Conservation (phyloP, 2,329 filamentous ascomycete genomes). For the Penicillium crustosum region DNA sequence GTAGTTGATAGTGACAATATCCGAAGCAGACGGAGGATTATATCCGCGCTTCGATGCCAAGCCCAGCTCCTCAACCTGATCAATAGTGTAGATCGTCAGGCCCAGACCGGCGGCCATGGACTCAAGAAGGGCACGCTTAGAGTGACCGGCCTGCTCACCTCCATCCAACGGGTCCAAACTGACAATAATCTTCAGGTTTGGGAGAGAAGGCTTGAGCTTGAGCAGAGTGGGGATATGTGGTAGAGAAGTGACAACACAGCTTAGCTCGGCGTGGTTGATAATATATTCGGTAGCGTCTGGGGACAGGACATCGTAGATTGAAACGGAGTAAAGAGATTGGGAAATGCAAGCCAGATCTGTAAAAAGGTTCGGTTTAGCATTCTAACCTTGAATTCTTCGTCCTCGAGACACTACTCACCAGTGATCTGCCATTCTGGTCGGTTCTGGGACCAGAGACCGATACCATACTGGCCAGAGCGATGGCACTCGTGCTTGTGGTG, state of each 20-base stretch:
- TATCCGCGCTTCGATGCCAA: slow-evolving; percentile 66
- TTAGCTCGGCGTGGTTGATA: slow-evolving; percentile 80
- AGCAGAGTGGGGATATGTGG: slow-evolving; percentile 78
- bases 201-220: slow-evolving; percentile 74
- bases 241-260: slow-evolving; percentile 74
- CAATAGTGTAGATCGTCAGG: slow-evolving; percentile 74
- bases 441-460: slow-evolving; percentile 86
- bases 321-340: slow-evolving; percentile 84
- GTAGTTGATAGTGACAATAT: slow-evolving; percentile 74
- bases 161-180: slow-evolving; percentile 79
- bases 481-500: slow-evolving; percentile 70
- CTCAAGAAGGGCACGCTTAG: slow-evolving; percentile 76
- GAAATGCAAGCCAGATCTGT: slow-evolving; percentile 82
- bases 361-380: not conserved
- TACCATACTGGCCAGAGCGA: slow-evolving; percentile 63
- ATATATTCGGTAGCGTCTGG: slow-evolving; percentile 92
- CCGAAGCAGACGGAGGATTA: slow-evolving; percentile 69
- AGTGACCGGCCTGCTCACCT: slow-evolving; percentile 72
- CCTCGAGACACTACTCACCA: slow-evolving; percentile 47
- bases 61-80: slow-evolving; percentile 79
- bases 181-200: slow-evolving; percentile 81
- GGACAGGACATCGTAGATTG: slow-evolving; percentile 93
- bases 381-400: too few species aligned
- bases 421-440: slow-evolving; percentile 86
- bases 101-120: slow-evolving; percentile 71